Conservation (phyloP, 768 basidiomycete genomes). For the Termitomyces sp. region DNA sequence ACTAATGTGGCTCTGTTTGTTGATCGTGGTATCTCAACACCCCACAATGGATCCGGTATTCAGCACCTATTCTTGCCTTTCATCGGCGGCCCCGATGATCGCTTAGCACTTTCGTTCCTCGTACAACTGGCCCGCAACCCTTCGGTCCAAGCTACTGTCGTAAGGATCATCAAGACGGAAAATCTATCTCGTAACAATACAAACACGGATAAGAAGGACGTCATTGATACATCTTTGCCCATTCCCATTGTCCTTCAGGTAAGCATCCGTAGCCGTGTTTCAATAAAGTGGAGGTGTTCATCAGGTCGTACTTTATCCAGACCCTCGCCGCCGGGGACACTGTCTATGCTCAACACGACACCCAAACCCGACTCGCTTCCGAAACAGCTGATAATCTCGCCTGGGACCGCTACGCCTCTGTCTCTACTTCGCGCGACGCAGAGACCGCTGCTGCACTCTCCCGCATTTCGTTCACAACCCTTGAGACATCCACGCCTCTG, state of each 20-base stretch:
- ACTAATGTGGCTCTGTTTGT: conserved; percentile 84
- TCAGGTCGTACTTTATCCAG: conserved; percentile 22
- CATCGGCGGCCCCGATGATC: conserved; percentile 93
- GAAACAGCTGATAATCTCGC: conserved; percentile 79
- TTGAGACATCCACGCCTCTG: conserved; percentile 53
- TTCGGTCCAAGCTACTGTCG: conserved; percentile 65
- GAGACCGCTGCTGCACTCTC: conserved; percentile 32
- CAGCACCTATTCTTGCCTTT: conserved; percentile 84
- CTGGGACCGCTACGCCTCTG: conserved; percentile 64
- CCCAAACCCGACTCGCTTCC: conserved; percentile 66
- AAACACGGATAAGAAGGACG: conserved; percentile 21
- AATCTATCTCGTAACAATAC: conserved; percentile 28
- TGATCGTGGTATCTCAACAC: conserved; percentile 56
- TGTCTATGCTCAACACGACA: conserved; percentile 63
- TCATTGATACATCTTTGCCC: background rate
- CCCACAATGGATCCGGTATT: conserved; percentile 20
- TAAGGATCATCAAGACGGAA: conserved; percentile 53
- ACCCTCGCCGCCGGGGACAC: conserved; percentile 61
- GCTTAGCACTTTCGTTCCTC: conserved; percentile 76
- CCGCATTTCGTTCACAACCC: conserved; percentile 56
- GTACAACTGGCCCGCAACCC: conserved; percentile 71
- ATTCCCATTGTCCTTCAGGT: conserved; percentile 28
- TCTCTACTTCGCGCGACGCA: conserved; percentile 22
- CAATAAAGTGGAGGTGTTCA: too few relatives aligned
- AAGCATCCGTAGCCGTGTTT: conserved; percentile 8